Base-by-base conservation (phyloP, 352 stramenopile species). In the Phytophthora constricta region DNA sequence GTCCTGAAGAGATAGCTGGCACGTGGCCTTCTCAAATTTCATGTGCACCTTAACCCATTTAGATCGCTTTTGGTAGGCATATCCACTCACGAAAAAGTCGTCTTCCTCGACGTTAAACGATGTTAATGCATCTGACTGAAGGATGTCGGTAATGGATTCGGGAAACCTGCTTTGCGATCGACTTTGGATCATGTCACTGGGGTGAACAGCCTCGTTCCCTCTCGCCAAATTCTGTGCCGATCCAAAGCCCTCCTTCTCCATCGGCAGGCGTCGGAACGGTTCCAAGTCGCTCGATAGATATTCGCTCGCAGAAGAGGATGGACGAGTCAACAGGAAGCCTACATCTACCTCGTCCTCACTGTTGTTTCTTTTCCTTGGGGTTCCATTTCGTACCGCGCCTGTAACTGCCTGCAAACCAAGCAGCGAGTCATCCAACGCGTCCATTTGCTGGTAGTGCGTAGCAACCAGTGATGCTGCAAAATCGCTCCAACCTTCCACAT, bases 31-130 rank as follows among this genome's bases (percentile, higher is more conserved):
- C 34, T 94, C 81, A 28, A 94, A 88, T 27, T 77, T 88, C 7
- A 94, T 58, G 9, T 82, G 72, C 23, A 92, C 84, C 34, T 91
- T 91, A 1, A 79, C 79, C 86, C 86, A 94, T 50, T 92, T 89
- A 0, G 84, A 77, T 5, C 75, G 70, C 60, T 94, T 92, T 55
- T 94, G 86, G 51, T 92, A 94, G 20, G 73, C 86, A 45, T 77
- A 90, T 0, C 86, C 83, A n/a, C 69, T 73, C 7, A 91, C 61
- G 27, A 78, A 82, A 14, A 65, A 59, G 14, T 87, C 69, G 45
- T 91, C 72, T 61, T 94, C 84, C 4, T 78, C 64, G 1, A 79
- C 62, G 22, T 89, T 74, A 45, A 90, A 91, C 7, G 77, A 74
- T 3, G 81, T 91, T 0, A 70, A 65, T n/a, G 69, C 81, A 27